Base-by-base conservation (phyloP, 2,329 filamentous ascomycete species). In the Cladosporium oxysporum region DNA sequence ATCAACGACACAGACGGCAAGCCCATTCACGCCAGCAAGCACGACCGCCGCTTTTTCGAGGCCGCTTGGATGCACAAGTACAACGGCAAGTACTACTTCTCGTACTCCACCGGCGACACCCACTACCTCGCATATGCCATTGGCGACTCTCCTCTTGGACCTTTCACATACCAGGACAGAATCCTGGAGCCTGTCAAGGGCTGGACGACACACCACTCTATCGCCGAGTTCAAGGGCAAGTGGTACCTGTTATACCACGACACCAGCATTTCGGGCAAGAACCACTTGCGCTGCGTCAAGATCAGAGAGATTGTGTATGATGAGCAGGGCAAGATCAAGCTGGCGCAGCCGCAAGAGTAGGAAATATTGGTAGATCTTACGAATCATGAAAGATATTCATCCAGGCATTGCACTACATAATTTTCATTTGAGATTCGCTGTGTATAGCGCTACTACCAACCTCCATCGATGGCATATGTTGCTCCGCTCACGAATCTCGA, bases 231-330 rank as follows among this genome's bases (percentile, higher is more conserved):
- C 73, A 76, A 86, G 77, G 88, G 85, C 4, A 85, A 83, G 69
- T 92, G 90, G 86, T 93, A 87, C 77, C 76, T 93, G 65, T 93
- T 93, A 76, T 88, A 92, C 75, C 91, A 93, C 74, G 91, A 93
- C 79, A 87, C 87, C 67, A 85, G 87, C 74, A 76, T 92, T 65
- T 90, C 88, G 63, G 82, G 83, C 18, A 86, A 90, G 62, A 87
- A 89, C 73, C 90, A 93, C 76, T 74, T 93, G 78, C 80, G 91
- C 67, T 88, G 85, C 69, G 90, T 92, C 47, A 92, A 92, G 83
- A 86, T 90, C 66, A 85, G 86, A 79, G 90, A 93, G 83, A 87
- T 93, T 67, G 87, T 88, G 49, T 91, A 92, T 76, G 87, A 91
- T 75, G 81, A 80, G 10, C 82, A 88, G 44, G 90, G 89, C 0